Evolutionary conservation across 1,284 basidiomycete species (phyloP), one percentile per base, ranked within the genome.

Genomic region (Crocinoboletus sp.): DNA sequence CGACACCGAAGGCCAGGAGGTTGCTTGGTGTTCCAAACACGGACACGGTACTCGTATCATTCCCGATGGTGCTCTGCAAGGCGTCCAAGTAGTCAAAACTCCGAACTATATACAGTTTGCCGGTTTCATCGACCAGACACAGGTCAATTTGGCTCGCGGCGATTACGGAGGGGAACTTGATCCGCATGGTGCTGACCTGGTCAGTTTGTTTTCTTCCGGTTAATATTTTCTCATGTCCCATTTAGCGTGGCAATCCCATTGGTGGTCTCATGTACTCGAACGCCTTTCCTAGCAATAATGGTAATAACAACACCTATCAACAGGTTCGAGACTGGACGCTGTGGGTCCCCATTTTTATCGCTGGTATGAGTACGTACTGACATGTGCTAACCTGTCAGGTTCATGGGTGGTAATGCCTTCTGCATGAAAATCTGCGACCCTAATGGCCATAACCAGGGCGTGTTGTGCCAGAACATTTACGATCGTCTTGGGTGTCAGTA

Each of bases 401-500:
- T 86, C 67, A 77, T 86, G 65, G 84, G 83, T 33, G 71, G 69
- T n/a, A 54, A 64, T 36, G 48, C 46, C 3, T 80, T 80, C 61
- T 80, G 78, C 56, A 52, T 78, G 42, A 80, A 80, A 53, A 64
- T 67, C 1, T 88, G 85, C 61, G 80, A 86, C 53, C 82, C 80
- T 1, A 57, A 68, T 16, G 67, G 69, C 23, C 57, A 70, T n/a
- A 70, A 78, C 48, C 74, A 72, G 10, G 68, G 70, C 2, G 58
- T 69, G 31, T 74, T 66, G 54, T 88, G 84, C 69, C 68, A 81
- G 53, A 77, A 84, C 65, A 71, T 76, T 42, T 78, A 69, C 48
- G 84, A 88, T 57, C 76, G 80, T 46, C 77, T 84, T 45, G 85
- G 85, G 0, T 88, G 84, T 56, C 60, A 56, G 9, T 85, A 78